A percentile compares a stretch with the other conserved stretches of the same genome.
These are phyloP conservation scores for Pichia thaimueangensis DNA, from an alignment of 805 yeast species.

Conservation along the genomic window DNA sequence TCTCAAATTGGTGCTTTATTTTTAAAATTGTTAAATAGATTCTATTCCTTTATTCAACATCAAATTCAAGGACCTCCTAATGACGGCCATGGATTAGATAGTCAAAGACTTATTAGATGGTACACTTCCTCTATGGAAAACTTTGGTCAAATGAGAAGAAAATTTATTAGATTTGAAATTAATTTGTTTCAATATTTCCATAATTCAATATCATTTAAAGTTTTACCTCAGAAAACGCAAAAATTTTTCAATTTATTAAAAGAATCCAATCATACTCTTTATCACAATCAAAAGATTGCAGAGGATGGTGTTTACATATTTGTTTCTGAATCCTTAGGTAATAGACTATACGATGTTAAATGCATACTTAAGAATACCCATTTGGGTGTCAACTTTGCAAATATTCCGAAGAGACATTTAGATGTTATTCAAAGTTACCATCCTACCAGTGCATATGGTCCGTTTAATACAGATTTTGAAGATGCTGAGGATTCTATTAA, in stretches of 20 bases:
- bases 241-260: constrained; percentile 51
- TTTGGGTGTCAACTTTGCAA: constrained; percentile 44
- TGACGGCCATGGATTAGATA: constrained; percentile 28
- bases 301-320: constrained; percentile 72
- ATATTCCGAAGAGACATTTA: constrained; percentile 29
- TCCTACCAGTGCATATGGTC: constrained; percentile 16
- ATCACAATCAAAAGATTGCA: constrained; percentile 60
- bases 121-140: constrained; percentile 60
- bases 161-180: constrained; percentile 69
- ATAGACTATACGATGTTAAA: constrained; percentile 37
- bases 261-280: constrained; percentile 67
- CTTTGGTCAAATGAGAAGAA: constrained; percentile 71
- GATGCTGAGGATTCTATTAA: constrained; percentile 5
- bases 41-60: constrained; percentile 62
- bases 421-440: constrained; percentile 26
- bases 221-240: constrained; percentile 44
- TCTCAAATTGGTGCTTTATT: constrained; percentile 36
- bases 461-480: constrained; percentile 11
- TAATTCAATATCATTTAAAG: constrained; percentile 59
- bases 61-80: constrained; percentile 62
- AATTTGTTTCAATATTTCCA: constrained; percentile 63
- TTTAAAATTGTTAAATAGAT: constrained; percentile 58
- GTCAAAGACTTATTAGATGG: constrained; percentile 53
- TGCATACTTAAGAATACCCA: constrained; percentile 40
- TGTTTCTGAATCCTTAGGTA: constrained; percentile 55